Percentiles rank a stretch among this genome's conserved stretches.
Conservation (phyloP, 2,329 filamentous ascomycete genomes). For the Cordyceps javanica region DNA sequence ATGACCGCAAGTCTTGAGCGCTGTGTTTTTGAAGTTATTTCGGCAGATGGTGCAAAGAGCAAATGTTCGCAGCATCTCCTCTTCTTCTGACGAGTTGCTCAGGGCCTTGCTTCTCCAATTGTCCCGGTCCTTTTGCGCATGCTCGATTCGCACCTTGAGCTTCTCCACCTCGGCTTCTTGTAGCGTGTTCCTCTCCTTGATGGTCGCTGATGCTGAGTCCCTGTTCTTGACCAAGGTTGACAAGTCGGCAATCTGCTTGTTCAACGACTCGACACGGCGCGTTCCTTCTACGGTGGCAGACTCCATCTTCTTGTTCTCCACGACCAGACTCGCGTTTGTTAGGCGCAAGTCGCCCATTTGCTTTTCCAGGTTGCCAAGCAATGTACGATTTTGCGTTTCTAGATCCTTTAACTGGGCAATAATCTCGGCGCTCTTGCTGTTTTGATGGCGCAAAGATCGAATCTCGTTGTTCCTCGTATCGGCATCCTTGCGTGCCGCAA, state of each 20-base stretch:
- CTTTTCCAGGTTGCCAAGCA: conserved; percentile 84
- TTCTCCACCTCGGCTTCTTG: conserved; percentile 74
- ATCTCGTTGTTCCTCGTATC: conserved; percentile 80
- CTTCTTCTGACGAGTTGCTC: conserved; percentile 74
- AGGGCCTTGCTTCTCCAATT: conserved; percentile 77
- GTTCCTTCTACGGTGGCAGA: conserved; percentile 62
- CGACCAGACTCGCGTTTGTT: conserved; percentile 61
- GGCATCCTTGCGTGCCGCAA: conserved; percentile 89
- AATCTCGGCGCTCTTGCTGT: conserved; percentile 86
- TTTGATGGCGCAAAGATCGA: conserved; percentile 71
- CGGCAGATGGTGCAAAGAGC: conserved; percentile 84
- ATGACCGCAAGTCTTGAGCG: conserved; percentile 89
- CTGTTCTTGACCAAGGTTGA: conserved; percentile 69
- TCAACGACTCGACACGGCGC: conserved; percentile 64
- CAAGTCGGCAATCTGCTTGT: conserved; percentile 70
- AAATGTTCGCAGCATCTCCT: conserved; percentile 67
- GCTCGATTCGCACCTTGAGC: conserved; percentile 68
- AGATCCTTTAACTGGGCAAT: conserved; percentile 89
- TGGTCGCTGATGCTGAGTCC: conserved; percentile 52
- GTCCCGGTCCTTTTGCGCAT: conserved; percentile 76
- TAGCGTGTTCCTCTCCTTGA: conserved; percentile 52
- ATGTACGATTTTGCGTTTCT: conserved; percentile 67
- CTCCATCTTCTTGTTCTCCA: conserved; percentile 71
- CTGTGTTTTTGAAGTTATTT: conserved; percentile 88
- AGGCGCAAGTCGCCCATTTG: conserved; percentile 79